Evolutionary conservation across 495 filamentous ascomycete species (phyloP).

Genomic region (Aspergillus incahuasiensis): DNA sequence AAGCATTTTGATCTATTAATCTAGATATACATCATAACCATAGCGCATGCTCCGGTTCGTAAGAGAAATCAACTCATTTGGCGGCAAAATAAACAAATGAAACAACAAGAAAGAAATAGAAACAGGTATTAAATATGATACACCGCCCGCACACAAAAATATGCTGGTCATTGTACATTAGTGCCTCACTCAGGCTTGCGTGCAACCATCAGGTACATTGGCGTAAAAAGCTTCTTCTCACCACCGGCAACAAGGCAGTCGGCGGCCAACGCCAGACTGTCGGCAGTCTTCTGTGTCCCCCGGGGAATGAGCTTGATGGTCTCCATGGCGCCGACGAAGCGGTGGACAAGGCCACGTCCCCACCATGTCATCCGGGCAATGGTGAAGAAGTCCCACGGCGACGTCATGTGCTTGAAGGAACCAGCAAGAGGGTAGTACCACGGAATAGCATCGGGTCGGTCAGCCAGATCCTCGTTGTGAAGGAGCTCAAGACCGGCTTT

Average conservation of each 20-base stretch:
- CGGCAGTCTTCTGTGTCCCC: slow-evolving; percentile 94
- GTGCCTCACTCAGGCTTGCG: slow-evolving; percentile 66
- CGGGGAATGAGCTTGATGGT: slow-evolving; percentile 66
- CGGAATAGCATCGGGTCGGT: slow-evolving; percentile 68
- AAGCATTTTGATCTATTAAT: slow-evolving; percentile 11
- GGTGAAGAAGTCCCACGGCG: slow-evolving; percentile 74
- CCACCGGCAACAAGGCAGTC: slow-evolving; percentile 89
- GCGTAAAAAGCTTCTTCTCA: slow-evolving; percentile 91
- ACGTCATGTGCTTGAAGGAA: slow-evolving; percentile 75
- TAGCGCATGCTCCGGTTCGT: slow-evolving; percentile 20
- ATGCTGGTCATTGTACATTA: slow-evolving; percentile 13
- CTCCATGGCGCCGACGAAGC: slow-evolving; percentile 76
- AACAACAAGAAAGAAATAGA: slow-evolving; percentile 5
- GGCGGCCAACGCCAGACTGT: slow-evolving; percentile 75
- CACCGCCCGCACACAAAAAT: slow-evolving; percentile 17
- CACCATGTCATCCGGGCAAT: slow-evolving; percentile 87
- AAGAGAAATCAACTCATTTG: slow-evolving; percentile 10
- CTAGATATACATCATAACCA: slow-evolving; percentile 18
- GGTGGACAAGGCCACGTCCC: slow-evolving; percentile 71
- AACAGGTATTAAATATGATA: slow-evolving; percentile 19
- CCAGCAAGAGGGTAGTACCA: slow-evolving; percentile 96
- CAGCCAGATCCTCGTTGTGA: slow-evolving; percentile 86
- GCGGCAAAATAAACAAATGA: slow-evolving; percentile 21
- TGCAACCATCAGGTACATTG: slow-evolving; percentile 98
- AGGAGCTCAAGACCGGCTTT: slow-evolving; percentile 82